Conservation (phyloP, 345 rosid species). For the Populus ilicifolia region DNA sequence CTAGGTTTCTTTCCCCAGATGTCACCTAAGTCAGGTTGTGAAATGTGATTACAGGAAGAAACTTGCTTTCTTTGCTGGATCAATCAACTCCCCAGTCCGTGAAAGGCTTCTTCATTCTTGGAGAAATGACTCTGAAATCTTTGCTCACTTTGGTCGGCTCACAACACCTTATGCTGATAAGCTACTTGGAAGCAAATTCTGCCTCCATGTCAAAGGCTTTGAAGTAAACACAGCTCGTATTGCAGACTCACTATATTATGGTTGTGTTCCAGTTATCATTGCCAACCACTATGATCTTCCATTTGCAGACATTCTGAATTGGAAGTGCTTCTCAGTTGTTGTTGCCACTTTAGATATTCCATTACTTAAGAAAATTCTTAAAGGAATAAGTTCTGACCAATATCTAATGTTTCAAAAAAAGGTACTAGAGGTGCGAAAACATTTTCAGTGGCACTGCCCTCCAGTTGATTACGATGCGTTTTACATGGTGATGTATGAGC, state of each 20-base stretch:
- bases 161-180: constrained; percentile 47
- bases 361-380: constrained; percentile 43
- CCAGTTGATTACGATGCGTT: constrained; percentile 47
- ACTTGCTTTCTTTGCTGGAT: constrained; percentile 61
- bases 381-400: constrained; percentile 22
- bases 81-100: constrained; percentile 52
- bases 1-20: not conserved
- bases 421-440: constrained; percentile 46
- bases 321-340: constrained; percentile 47
- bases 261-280: constrained; percentile 50
- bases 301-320: constrained; percentile 46
- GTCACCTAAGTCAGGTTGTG: not conserved
- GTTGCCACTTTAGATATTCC: constrained; percentile 52
- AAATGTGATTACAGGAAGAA: constrained; percentile 35
- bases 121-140: constrained; percentile 52
- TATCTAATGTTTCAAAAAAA: constrained; percentile 28
- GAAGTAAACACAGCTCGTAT: constrained; percentile 63
- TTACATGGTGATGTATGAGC: constrained; percentile 50
- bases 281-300: constrained; percentile 62
- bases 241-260: constrained; percentile 47
- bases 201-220: constrained; percentile 65
- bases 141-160: constrained; percentile 44
- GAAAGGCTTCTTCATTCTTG: constrained; percentile 44
- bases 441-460: constrained; percentile 49
- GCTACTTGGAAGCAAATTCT: constrained; percentile 53